Evolutionary conservation across 176 grass and related monocot species (phyloP), one percentile per base, ranked within the genome.

Genomic region (Carex myosuroides): DNA sequence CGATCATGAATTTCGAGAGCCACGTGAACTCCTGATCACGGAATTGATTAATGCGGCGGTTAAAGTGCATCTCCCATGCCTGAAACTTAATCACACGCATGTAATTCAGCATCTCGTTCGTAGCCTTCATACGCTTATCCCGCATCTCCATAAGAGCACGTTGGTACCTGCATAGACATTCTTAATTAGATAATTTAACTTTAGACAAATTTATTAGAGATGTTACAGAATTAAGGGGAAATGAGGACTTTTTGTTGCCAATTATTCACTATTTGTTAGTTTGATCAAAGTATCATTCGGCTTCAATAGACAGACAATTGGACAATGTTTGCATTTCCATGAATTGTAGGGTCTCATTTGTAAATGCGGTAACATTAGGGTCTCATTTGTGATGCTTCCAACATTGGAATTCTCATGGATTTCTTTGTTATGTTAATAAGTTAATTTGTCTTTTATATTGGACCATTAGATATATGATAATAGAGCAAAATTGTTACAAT

Each of bases 61-160:
- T 44, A 80, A 99, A 99, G 83, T 95, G 91, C 33, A 87, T 87
- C 85, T 99, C 96, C 96, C 96, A 99, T 60, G 93, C 96, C 78
- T 99, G 96, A 86, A 99, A 91, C 83, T 95, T 99, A 91, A 99
- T 99, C 2, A 99, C 96, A 4, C 96, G 91, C 96, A 99, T 95
- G 93, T 92, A 92, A 88, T 13, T 92, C 9, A 99, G 85, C 96
- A 95, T 98, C 88, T 99, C 96, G 80, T 99, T 99, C 4, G 93
- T 99, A 8, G 93, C 93, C 93, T 99, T 99, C 96, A 99, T 99
- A 69, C 96, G 87, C 77, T 71, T 54, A 88, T 99, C 96, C 0
- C 96, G 89, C 96, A 95, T 89, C 42, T 67, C 79, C 89, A 91
- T 95, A 2, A 99, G 96, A 8, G 83, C 42, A 85, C 92, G 94